Evolutionary conservation across 139 green algal genomes (phyloP).

Genomic region (Dunaliella sp.): DNA sequence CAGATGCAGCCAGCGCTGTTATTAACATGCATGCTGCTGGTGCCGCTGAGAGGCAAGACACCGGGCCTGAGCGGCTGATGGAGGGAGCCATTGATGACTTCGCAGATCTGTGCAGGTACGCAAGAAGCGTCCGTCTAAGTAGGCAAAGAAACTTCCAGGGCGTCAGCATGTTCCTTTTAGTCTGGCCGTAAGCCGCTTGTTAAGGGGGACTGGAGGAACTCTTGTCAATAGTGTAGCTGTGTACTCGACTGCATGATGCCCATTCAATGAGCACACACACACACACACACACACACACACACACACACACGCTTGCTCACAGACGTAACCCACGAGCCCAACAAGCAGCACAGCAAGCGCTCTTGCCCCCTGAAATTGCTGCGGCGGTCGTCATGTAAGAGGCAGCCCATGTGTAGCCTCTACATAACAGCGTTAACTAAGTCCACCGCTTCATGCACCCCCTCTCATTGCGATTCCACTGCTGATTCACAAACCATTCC

Average conservation of each 20-base stretch:
- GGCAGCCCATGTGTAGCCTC: too few species aligned
- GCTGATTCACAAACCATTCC: too few species aligned
- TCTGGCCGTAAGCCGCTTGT: not conserved
- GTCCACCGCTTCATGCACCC: too few species aligned
- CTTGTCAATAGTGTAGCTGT: not conserved
- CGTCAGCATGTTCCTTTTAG: not conserved
- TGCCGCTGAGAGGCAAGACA: not conserved
- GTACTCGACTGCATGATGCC: not conserved
- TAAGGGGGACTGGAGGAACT: not conserved
- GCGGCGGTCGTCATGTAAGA: not conserved
- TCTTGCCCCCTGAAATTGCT: conserved; percentile 59
- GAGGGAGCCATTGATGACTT: conserved; percentile 61
- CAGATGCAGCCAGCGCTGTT: not conserved
- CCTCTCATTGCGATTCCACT: too few species aligned
- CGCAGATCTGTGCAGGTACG: conserved; percentile 51
- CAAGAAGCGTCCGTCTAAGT: not conserved
- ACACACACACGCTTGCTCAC: not conserved
- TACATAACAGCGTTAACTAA: too few species aligned
- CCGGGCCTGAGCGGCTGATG: conserved; percentile 15
- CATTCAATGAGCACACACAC: not conserved
- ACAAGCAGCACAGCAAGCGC: conserved; percentile 47
- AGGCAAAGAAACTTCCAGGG: not conserved
- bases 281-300: not conserved
- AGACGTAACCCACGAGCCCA: conserved; percentile 52
- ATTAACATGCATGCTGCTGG: conserved; percentile 14